Conservation (phyloP, 371 early-diverging fungal species). For the Saksenaea vasiformis region DNA sequence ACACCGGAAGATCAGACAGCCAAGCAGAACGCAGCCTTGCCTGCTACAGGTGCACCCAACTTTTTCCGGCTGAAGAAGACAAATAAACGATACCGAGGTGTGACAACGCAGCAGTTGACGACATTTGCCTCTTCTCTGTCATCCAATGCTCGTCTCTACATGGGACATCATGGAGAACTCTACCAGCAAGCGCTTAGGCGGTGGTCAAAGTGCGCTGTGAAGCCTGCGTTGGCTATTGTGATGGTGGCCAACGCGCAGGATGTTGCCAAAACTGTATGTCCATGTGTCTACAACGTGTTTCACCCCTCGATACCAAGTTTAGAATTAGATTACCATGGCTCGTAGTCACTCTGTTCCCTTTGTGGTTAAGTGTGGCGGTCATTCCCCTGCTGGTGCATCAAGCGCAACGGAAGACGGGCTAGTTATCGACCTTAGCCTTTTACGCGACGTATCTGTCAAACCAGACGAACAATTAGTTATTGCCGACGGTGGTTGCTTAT, state of each 20-base stretch:
- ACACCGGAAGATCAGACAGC: slow-evolving; percentile 8
- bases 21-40: neutral
- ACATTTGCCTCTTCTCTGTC: slow-evolving; percentile 26
- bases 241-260: slow-evolving; percentile 25
- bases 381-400: slow-evolving; percentile 56
- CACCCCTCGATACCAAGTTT: neutral
- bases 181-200: slow-evolving; percentile 20
- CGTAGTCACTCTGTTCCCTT: slow-evolving; percentile 20
- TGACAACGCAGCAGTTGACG: slow-evolving; percentile 25
- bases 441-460: slow-evolving; percentile 26
- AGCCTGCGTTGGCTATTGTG: slow-evolving; percentile 24
- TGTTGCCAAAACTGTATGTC: slow-evolving; percentile 29
- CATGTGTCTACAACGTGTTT: neutral
- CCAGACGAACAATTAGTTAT: slow-evolving; percentile 24
- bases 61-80: slow-evolving; percentile 31
- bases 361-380: slow-evolving; percentile 58
- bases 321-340: slow-evolving; percentile 25
- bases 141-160: slow-evolving; percentile 19
- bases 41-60: slow-evolving; percentile 19
- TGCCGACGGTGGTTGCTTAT: slow-evolving; percentile 43
- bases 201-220: slow-evolving; percentile 31
- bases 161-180: slow-evolving; percentile 20
- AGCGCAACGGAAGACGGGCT: slow-evolving; percentile 34
- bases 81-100: slow-evolving; percentile 12
- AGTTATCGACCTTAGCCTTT: slow-evolving; percentile 39